A percentile compares a stretch with the other conserved stretches of the same genome.
phyloP scores from a whole-genome alignment of 306 rosid genomes.

The Rosa rugosa region DNA sequence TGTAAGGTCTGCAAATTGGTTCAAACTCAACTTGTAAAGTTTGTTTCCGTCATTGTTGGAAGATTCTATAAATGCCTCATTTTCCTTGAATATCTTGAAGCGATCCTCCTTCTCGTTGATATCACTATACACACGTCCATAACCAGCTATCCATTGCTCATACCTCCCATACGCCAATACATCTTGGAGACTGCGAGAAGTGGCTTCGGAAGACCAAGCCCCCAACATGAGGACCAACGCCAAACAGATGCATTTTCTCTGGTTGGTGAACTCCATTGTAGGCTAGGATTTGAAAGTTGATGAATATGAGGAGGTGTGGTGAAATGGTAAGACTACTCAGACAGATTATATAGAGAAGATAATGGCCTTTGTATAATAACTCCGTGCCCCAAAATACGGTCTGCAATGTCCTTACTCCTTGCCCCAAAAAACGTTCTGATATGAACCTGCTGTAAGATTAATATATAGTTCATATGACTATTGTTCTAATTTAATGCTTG shows the following conservation, averaged over 20 bases:
- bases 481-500: neutral
- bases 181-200: neutral
- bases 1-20: conserved; percentile 8
- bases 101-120: neutral
- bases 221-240: neutral
- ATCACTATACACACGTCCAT: neutral
- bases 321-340: neutral
- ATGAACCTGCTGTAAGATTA: neutral
- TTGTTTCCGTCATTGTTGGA: neutral
- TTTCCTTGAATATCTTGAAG: conserved; percentile 5
- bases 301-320: neutral
- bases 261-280: conserved; percentile 2
- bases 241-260: neutral
- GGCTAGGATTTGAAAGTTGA: neutral
- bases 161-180: neutral
- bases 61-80: neutral
- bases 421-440: neutral
- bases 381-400: neutral
- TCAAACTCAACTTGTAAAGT: neutral
- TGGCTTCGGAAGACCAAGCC: neutral
- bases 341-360: neutral
- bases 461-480: neutral
- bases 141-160: neutral
- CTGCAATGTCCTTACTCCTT: neutral
- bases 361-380: neutral